A percentile compares a stretch with the other conserved stretches of the same genome.
These are phyloP conservation scores for Malus hybrid DNA, from an alignment of 331 rosid species.

Conservation along the genomic window DNA sequence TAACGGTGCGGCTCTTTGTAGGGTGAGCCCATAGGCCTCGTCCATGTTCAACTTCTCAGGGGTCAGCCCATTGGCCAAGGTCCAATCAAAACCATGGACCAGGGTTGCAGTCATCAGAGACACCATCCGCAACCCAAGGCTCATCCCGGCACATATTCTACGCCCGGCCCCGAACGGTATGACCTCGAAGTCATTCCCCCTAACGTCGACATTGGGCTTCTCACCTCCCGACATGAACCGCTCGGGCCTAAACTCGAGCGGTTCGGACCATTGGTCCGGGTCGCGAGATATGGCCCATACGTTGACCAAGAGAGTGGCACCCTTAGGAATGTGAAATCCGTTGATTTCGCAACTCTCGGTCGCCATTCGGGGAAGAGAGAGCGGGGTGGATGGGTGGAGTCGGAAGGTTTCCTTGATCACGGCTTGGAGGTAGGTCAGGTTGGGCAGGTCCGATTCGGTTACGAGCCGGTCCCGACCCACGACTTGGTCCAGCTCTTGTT, in stretches of 20 bases:
- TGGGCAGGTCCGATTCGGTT: slow-evolving; percentile 42
- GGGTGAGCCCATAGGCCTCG: slow-evolving; percentile 60
- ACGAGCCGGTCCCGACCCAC: slow-evolving; percentile 54
- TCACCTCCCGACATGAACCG: slow-evolving; percentile 58
- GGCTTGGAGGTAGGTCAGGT: slow-evolving; percentile 52
- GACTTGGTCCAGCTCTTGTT: slow-evolving; percentile 46
- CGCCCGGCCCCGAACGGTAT: slow-evolving; percentile 89
- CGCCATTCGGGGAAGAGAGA: slow-evolving; percentile 64
- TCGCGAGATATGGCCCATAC: slow-evolving; percentile 85
- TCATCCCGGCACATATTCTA: slow-evolving; percentile 71
- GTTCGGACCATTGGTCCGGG: slow-evolving; percentile 48
- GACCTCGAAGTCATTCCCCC: slow-evolving; percentile 65
- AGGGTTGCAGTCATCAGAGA: slow-evolving; percentile 52
- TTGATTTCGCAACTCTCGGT: slow-evolving; percentile 49
- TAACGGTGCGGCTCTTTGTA: slow-evolving; percentile 50
- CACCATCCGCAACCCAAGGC: slow-evolving; percentile 58
- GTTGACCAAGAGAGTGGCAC: slow-evolving; percentile 56
- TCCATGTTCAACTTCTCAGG: slow-evolving; percentile 58
- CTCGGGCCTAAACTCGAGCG: slow-evolving; percentile 53
- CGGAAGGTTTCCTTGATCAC: slow-evolving; percentile 79
- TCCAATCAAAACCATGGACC: slow-evolving; percentile 55
- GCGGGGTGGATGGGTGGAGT: slow-evolving; percentile 85
- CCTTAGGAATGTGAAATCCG: slow-evolving; percentile 62
- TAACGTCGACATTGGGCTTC: slow-evolving; percentile 44
- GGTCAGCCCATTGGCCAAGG: slow-evolving; percentile 26